phyloP scores from a whole-genome alignment of 345 rosid species.

The Salix viminalis region DNA sequence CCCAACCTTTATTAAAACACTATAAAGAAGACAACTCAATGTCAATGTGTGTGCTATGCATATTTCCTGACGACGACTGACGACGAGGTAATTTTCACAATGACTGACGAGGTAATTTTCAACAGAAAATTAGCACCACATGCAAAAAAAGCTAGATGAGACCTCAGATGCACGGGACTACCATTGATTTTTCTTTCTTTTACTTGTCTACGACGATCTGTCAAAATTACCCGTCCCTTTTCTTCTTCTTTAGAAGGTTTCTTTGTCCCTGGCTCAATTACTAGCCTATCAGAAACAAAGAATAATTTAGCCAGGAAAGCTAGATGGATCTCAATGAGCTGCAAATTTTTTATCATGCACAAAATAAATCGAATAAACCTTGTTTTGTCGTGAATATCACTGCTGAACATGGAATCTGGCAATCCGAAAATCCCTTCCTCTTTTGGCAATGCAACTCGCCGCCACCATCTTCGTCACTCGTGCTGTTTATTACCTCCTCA shows the following conservation, averaged over 20 bases:
- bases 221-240: too few species aligned
- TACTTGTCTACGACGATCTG: too few species aligned
- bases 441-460: slow-evolving; percentile 18
- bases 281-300: neutral
- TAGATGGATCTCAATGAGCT: slow-evolving; percentile 16
- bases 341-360: slow-evolving; percentile 9
- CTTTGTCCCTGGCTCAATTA: neutral
- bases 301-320: neutral
- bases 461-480: slow-evolving; percentile 8
- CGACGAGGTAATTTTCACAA: too few species aligned
- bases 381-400: slow-evolving; percentile 13
- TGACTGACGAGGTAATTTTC: too few species aligned
- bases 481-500: slow-evolving; percentile 21
- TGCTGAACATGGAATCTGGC: slow-evolving; percentile 25
- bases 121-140: too few species aligned
- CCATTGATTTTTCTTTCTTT: too few species aligned
- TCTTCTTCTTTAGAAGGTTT: neutral
- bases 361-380: neutral
- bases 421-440: slow-evolving; percentile 26
- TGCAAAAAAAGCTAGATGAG: too few species aligned
- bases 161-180: too few species aligned
- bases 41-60: too few species aligned
- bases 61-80: too few species aligned
- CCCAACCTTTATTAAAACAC: too few species aligned
- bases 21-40: too few species aligned